Evolutionary conservation across 2,329 filamentous ascomycete genomes (phyloP).

Genomic region (Leptographium flavum): DNA sequence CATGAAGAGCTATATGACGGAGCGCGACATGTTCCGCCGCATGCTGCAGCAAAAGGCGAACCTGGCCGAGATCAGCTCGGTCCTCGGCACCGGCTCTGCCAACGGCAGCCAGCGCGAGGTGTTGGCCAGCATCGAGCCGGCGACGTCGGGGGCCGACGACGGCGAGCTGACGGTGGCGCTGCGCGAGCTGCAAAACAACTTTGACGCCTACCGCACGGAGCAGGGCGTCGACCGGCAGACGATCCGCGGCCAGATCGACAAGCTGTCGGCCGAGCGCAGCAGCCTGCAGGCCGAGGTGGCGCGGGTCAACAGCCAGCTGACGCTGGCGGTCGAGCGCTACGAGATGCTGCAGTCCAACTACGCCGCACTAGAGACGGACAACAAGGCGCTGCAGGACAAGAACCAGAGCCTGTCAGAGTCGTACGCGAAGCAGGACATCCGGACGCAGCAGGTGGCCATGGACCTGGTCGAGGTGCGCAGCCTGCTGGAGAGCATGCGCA

Average conservation of each 20-base stretch:
- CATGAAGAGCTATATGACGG: conserved; percentile 85
- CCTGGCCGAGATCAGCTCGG: conserved; percentile 47
- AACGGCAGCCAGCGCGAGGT: conserved; percentile 40
- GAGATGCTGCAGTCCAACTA: conserved; percentile 87
- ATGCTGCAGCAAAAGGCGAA: conserved; percentile 64
- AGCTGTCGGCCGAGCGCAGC: conserved; percentile 68
- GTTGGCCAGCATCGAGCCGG: conserved; percentile 35
- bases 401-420: conserved; percentile 64
- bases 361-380: conserved; percentile 69
- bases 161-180: conserved; percentile 65
- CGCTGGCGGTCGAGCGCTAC: conserved; percentile 68
- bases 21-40: conserved; percentile 94
- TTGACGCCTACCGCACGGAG: conserved; percentile 80
- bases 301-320: conserved; percentile 65
- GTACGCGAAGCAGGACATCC: conserved; percentile 78
- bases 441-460: conserved; percentile 82
- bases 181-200: conserved; percentile 77
- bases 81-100: conserved; percentile 49
- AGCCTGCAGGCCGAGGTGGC: conserved; percentile 71
- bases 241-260: conserved; percentile 72
- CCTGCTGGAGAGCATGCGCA: conserved; percentile 71
- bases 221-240: conserved; percentile 67
- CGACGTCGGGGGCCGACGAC: conserved; percentile 39
- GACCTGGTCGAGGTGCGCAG: conserved; percentile 79
- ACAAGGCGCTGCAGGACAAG: conserved; percentile 73